Conservation (phyloP, 2,329 filamentous ascomycete species). For the Aspergillus fumigatiaffinis region DNA sequence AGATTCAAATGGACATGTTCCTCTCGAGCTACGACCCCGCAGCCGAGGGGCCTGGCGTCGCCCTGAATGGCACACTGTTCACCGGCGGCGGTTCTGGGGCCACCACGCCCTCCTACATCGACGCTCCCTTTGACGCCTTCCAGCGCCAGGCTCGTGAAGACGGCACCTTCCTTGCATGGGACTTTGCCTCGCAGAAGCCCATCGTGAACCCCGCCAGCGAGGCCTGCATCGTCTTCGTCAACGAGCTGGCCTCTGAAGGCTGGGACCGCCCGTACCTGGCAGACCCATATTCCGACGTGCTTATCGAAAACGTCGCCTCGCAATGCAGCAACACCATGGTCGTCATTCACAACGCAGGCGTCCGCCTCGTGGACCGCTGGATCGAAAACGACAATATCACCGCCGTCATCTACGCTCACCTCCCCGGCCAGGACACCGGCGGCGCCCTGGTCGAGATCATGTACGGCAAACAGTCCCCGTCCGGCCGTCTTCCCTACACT, state of each 20-base stretch:
- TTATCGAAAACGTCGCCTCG: conserved; percentile 54
- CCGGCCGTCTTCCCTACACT: conserved; percentile 59
- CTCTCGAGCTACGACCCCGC: conserved; percentile 26
- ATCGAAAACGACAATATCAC: conserved; percentile 61
- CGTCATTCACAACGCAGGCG: conserved; percentile 61
- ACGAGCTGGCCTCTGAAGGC: conserved; percentile 41
- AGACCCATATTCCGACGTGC: conserved; percentile 46
- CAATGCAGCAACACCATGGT: conserved; percentile 62
- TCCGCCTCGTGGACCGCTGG: conserved; percentile 53
- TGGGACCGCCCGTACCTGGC: conserved; percentile 30
- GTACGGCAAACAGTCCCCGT: conserved; percentile 50
- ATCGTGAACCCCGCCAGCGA: conserved; percentile 37
- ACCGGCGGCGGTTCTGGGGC: conserved; percentile 50
- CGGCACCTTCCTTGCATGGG: conserved; percentile 56
- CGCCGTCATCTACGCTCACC: conserved; percentile 58
- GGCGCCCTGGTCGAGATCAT: conserved; percentile 52
- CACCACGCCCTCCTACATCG: conserved; percentile 46
- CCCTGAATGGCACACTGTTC: conserved; percentile 47
- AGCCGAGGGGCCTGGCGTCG: conserved; percentile 17
- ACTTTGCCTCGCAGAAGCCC: conserved; percentile 50
- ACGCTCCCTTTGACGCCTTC: conserved; percentile 55
- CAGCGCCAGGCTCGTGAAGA: conserved; percentile 52
- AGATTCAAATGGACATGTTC: conserved; percentile 1
- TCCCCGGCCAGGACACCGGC: conserved; percentile 61
- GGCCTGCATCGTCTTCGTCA: conserved; percentile 55